A percentile compares a stretch with the other conserved stretches of the same genome.
phyloP scores from a whole-genome alignment of 495 filamentous ascomycete genomes.

The Astrothelium subdiscretum region DNA sequence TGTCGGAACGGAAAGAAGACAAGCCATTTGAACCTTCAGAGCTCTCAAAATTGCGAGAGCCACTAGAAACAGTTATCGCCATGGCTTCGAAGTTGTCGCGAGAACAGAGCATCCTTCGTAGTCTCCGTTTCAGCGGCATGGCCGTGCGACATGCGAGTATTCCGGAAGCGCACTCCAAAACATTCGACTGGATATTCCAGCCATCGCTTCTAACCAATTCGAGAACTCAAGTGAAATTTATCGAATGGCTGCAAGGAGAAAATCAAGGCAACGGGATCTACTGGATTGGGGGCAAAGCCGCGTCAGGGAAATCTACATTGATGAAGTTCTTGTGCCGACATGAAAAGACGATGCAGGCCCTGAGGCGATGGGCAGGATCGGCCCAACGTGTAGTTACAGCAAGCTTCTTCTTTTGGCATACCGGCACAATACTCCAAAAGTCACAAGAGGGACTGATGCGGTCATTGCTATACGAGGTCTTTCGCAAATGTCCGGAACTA shows the following conservation, averaged over 20 bases:
- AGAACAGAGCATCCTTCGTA: background rate
- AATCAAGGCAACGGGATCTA: slow-evolving; percentile 3
- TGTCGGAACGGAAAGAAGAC: too few species aligned
- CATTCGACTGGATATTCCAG: background rate
- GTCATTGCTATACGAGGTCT: slow-evolving; percentile 30
- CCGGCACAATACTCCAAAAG: slow-evolving; percentile 31
- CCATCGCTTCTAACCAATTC: background rate
- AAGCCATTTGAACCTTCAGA: background rate
- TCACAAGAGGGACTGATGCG: slow-evolving; percentile 32
- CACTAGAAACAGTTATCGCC: background rate
- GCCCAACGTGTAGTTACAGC: slow-evolving; percentile 18
- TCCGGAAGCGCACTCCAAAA: background rate
- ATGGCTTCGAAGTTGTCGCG: background rate
- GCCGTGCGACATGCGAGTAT: background rate
- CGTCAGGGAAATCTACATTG: slow-evolving; percentile 15
- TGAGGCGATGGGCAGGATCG: slow-evolving; percentile 3
- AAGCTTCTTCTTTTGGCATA: slow-evolving; percentile 34
- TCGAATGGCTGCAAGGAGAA: background rate
- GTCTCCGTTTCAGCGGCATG: background rate
- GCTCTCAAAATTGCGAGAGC: background rate
- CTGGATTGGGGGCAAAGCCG: slow-evolving; percentile 13
- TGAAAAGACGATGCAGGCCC: background rate
- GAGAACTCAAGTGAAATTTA: background rate
- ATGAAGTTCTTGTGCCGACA: slow-evolving; percentile 8
- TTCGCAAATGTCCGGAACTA: slow-evolving; percentile 13